Conservation (phyloP, 257 asterid genomes). For the Echites panduratus region DNA sequence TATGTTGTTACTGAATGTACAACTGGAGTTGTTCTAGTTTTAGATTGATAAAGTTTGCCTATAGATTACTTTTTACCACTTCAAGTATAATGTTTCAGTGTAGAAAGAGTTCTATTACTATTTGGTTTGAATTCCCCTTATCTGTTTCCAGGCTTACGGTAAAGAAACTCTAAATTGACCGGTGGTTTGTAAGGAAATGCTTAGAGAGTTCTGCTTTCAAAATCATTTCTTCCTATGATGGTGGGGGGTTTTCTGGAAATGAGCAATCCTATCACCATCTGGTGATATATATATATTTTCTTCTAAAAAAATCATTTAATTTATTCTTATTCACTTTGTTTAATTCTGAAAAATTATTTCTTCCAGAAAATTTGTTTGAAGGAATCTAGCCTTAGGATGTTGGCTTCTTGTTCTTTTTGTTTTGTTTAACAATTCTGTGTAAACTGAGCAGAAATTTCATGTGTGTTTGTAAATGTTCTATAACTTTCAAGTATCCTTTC, state of each 20-base stretch:
- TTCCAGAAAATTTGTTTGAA: not conserved
- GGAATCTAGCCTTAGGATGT: not conserved
- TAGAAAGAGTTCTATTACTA: not conserved
- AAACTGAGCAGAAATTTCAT: slow-evolving; percentile 1
- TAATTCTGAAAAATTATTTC: not conserved
- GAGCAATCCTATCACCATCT: not conserved
- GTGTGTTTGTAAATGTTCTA: slow-evolving; percentile 24
- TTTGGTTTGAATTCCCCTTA: not conserved
- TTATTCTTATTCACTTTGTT: not conserved
- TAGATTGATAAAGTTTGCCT: not conserved
- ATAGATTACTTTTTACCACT: not conserved
- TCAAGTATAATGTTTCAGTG: not conserved
- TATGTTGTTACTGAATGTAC: not conserved
- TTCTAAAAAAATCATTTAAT: not conserved
- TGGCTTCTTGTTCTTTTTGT: not conserved
- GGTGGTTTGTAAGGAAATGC: not conserved
- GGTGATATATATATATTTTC: not conserved
- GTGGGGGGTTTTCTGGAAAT: not conserved
- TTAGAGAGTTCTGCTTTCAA: not conserved
- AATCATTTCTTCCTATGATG: not conserved
- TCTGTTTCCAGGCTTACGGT: not conserved
- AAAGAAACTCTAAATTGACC: not conserved
- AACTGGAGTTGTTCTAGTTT: not conserved
- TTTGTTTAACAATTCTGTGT: not conserved
- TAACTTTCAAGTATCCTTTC: slow-evolving; percentile 21